Conservation (phyloP, 345 rosid species). For the Eutrema heterophyllum region DNA sequence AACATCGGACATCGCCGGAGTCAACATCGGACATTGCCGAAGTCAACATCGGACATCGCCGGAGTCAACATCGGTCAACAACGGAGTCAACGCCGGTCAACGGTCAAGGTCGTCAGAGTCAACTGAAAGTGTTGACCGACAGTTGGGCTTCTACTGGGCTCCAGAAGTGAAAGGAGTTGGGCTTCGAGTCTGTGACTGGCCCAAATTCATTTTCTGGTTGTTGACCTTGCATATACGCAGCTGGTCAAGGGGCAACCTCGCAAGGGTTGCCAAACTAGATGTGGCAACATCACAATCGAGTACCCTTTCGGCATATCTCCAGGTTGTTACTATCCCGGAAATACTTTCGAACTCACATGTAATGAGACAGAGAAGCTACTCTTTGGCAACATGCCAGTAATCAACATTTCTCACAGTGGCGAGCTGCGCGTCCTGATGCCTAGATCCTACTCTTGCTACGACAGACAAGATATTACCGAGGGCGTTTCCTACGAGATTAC, state of each 20-base stretch:
- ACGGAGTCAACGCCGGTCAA: too few species aligned
- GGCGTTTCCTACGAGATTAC: too few species aligned
- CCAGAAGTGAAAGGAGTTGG: too few species aligned
- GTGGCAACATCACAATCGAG: conserved; percentile 32
- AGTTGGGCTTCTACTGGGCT: too few species aligned
- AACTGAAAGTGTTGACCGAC: too few species aligned
- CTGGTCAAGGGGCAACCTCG: background rate
- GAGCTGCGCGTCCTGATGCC: background rate
- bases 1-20: too few species aligned
- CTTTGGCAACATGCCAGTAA: background rate
- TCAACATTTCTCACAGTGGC: background rate
- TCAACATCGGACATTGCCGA: too few species aligned
- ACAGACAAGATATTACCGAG: background rate
- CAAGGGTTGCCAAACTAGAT: background rate
- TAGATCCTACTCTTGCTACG: background rate
- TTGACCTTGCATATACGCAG: background rate
- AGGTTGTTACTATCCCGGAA: conserved; percentile 22
- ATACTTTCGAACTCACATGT: conserved; percentile 24
- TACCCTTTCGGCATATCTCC: conserved; percentile 37
- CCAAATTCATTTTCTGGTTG: too few species aligned
- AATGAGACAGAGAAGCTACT: background rate
- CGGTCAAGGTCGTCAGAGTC: too few species aligned
- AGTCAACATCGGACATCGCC: too few species aligned
- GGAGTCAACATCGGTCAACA: too few species aligned
- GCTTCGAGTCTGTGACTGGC: too few species aligned